These are phyloP conservation scores for Phytophthora palmivora DNA, from an alignment of 352 stramenopile genomes.

Conservation along the genomic window DNA sequence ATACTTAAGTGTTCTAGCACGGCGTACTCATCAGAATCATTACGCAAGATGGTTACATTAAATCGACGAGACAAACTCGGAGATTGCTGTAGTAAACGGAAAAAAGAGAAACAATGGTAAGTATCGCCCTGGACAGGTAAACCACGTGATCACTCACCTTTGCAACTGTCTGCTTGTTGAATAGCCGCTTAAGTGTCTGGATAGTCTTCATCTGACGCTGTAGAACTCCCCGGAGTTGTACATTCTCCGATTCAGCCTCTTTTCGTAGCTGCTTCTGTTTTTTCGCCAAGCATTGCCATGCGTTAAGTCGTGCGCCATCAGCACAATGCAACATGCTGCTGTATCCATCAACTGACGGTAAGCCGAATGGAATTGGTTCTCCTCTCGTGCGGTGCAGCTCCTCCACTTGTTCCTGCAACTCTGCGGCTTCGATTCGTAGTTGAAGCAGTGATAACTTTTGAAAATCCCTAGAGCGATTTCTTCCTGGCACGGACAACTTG, in stretches of 20 bases:
- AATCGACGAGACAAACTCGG: too few relatives aligned
- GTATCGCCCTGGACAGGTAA: too few relatives aligned
- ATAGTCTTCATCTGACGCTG: not conserved
- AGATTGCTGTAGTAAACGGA: not conserved
- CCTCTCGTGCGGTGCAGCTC: too few relatives aligned
- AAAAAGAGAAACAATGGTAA: too few relatives aligned
- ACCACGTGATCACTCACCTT: not conserved
- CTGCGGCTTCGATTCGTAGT: not conserved
- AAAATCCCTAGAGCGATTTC: slow-evolving; percentile 1
- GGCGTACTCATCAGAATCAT: not conserved
- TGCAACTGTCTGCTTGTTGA: not conserved
- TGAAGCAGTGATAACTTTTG: slow-evolving; percentile 3
- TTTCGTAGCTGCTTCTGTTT: not conserved
- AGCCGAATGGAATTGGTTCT: too few relatives aligned
- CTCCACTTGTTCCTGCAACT: not conserved
- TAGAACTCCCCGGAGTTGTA: not conserved
- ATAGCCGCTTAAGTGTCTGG: not conserved
- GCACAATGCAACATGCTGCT: too few relatives aligned
- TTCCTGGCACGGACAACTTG: slow-evolving; percentile 1
- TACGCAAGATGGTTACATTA: not conserved
- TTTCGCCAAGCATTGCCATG: not conserved
- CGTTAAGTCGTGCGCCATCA: too few relatives aligned
- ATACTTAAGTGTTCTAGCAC: not conserved
- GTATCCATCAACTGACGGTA: too few relatives aligned
- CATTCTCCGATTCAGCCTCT: not conserved